phyloP scores from a whole-genome alignment of 257 asterid genomes.

The Solanum peruvianum region DNA sequence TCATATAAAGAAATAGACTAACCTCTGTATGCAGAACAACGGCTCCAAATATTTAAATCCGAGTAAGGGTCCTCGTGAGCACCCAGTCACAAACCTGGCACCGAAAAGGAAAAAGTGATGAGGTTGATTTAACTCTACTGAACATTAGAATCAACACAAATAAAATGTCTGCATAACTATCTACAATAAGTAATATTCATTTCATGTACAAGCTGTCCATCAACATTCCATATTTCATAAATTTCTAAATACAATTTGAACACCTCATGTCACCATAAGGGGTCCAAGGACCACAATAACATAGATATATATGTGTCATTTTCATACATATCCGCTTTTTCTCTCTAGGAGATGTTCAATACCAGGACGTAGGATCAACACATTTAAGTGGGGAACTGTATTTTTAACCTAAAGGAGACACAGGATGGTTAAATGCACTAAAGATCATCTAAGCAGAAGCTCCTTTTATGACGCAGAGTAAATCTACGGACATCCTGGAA shows the following conservation, averaged over 20 bases:
- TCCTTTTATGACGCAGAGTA: background rate
- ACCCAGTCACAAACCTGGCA: slow-evolving; percentile 85
- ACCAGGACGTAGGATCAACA: background rate
- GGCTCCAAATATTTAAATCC: slow-evolving; percentile 95
- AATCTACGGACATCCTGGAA: background rate
- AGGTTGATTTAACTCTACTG: background rate
- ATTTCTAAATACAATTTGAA: background rate
- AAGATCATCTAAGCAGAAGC: background rate
- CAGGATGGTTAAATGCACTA: background rate
- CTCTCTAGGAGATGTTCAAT: background rate
- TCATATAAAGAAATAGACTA: background rate
- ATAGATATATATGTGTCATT: background rate
- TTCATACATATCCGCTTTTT: background rate
- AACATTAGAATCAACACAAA: background rate
- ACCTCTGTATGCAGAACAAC: slow-evolving; percentile 89
- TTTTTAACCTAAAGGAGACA: background rate
- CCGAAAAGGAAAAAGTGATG: background rate
- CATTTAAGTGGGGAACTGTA: background rate
- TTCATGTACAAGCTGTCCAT: background rate
- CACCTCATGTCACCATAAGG: background rate
- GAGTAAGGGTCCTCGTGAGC: slow-evolving; percentile 98
- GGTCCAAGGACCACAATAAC: background rate
- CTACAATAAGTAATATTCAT: background rate
- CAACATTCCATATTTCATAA: background rate
- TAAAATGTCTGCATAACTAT: background rate